These are phyloP conservation scores for Ogataea pilisensis DNA, from an alignment of 805 yeast genomes.

Conservation along the genomic window DNA sequence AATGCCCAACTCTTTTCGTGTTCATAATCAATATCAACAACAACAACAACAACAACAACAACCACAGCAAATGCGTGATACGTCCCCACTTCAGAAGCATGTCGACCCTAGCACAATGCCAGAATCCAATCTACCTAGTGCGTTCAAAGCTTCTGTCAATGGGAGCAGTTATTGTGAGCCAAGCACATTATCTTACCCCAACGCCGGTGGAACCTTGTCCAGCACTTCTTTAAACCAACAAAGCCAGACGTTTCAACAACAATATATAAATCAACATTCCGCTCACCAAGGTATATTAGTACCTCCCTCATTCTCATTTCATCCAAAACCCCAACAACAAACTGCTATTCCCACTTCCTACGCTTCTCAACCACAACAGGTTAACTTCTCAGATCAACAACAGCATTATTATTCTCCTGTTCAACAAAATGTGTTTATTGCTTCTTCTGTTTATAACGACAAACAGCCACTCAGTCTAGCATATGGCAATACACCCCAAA, in stretches of 20 bases:
- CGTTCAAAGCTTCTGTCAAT: background rate
- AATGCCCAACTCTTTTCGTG: slow-evolving; percentile 3
- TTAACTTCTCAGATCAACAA: background rate
- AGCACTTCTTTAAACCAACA: background rate
- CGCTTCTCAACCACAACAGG: background rate
- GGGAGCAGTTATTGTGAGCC: background rate
- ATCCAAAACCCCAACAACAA: background rate
- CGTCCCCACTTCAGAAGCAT: slow-evolving; percentile 3
- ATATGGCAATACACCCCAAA: background rate
- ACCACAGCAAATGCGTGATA: no score
- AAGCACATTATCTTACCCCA: background rate
- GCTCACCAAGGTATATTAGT: no score
- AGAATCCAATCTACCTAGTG: background rate
- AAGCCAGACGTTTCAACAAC: background rate
- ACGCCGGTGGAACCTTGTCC: background rate
- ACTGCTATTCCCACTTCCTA: background rate
- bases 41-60: no score
- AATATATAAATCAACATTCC: background rate
- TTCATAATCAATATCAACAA: slow-evolving; percentile 5
- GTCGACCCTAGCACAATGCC: slow-evolving; percentile 1
- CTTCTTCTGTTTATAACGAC: background rate
- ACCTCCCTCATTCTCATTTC: background rate
- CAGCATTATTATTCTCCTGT: background rate
- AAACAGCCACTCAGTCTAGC: background rate
- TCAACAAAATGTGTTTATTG: background rate